Base-by-base conservation (phyloP, 306 rosid genomes). In the Abrus precatorius region DNA sequence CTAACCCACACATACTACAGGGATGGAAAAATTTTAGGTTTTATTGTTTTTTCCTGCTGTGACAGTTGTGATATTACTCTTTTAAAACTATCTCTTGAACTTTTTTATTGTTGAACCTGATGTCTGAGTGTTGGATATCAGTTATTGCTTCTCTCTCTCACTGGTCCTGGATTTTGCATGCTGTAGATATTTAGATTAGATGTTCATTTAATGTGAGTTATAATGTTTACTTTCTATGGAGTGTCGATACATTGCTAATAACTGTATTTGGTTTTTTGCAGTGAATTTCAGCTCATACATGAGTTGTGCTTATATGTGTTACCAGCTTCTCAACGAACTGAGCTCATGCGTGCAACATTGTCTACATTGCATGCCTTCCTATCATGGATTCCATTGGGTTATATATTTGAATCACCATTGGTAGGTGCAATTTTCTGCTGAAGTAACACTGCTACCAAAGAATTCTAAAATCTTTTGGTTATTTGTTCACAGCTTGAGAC, bases 351-450 rank as follows among this genome's bases (percentile, higher is more conserved):
- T 3, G 97, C 95, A 34, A 94, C 98, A 20, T 64, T 94, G 55
- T 90, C 97, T 45, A 94, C 98, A 29, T 88, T 94, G 85, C 95
- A 92, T 87, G 97, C 98, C 69, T 94, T 92, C 72, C 91, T 94
- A 74, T 89, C 98, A 29, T 94, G 98, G 98, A 94, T 94, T 86
- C 98, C 98, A 27, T 77, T 94, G 86, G 98, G 98, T 8, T 94
- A 92, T 76, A 90, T 94, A 74, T 94, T 94, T 85, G 98, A 92
- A 83, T 94, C 98, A 69, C 91, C 91, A 8, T 79, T 94, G 92
- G 98, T 94, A 66, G 32, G 92, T 86, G 14, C 41, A 11, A 3
- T 50, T 62, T 67, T 77, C 64, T 81, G 73, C 68, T 29, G 47
- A 71, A 52, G 49, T 69, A 45, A 70, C 33, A 9, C 1, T 50